phyloP scores from a whole-genome alignment of 1,284 basidiomycete genomes.

The Termitomyces sp. region DNA sequence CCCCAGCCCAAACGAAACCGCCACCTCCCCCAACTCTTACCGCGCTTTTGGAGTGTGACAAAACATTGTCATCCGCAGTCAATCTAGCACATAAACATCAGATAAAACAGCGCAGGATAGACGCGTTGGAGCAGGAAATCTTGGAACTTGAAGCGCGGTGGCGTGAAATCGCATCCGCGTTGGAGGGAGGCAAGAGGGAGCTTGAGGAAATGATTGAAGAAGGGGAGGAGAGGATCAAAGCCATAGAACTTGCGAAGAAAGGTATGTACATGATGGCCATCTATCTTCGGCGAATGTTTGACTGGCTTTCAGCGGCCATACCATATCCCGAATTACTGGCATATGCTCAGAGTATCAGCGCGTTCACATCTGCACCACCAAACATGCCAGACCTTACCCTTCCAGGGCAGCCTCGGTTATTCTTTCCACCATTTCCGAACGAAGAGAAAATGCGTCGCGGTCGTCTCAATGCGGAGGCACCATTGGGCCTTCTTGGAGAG shows the following conservation, averaged over 20 bases:
- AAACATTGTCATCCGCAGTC: conserved; percentile 55
- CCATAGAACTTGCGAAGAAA: conserved; percentile 65
- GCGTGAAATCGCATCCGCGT: conserved; percentile 56
- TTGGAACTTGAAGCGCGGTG: conserved; percentile 59
- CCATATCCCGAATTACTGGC: conserved; percentile 75
- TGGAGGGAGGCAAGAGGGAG: conserved; percentile 61
- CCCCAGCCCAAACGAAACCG: conserved; percentile 56
- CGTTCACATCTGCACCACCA: conserved; percentile 79
- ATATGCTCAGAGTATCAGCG: conserved; percentile 75
- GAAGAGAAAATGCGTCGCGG: conserved; percentile 83
- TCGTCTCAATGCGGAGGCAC: conserved; percentile 69
- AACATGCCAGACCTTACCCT: conserved; percentile 69
- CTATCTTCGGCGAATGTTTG: conserved; percentile 7
- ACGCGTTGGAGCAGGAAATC: conserved; percentile 63
- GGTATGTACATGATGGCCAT: conserved; percentile 36
- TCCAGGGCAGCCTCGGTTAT: conserved; percentile 66
- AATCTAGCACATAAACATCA: conserved; percentile 68
- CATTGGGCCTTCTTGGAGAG: conserved; percentile 70
- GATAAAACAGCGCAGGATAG: conserved; percentile 66
- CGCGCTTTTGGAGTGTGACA: conserved; percentile 58
- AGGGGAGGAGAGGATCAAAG: conserved; percentile 62
- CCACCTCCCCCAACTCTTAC: conserved; percentile 56
- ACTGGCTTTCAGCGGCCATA: conserved; percentile 48
- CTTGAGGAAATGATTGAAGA: conserved; percentile 65
- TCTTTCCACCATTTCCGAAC: conserved; percentile 83